phyloP scores from a whole-genome alignment of 345 rosid genomes.

The Cardiospermum halicacabum region DNA sequence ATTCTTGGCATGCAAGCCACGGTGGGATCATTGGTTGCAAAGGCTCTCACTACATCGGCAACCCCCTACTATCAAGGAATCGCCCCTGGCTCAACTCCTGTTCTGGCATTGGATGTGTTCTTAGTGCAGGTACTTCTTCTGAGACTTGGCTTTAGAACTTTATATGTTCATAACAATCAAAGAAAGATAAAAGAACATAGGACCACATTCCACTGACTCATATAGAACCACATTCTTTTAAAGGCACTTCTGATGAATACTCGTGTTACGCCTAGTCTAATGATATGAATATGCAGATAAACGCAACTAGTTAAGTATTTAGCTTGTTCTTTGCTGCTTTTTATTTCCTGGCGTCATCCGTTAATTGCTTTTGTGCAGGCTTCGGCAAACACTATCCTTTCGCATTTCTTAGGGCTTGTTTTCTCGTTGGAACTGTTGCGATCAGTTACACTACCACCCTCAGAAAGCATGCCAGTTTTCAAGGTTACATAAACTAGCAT shows the following conservation, averaged over 20 bases:
- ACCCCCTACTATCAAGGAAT: constrained; percentile 85
- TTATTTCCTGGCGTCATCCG: background rate
- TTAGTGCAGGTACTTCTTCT: constrained; percentile 72
- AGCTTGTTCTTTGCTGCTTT: background rate
- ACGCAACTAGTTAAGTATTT: too few species aligned
- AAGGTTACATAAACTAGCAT: constrained; percentile 39
- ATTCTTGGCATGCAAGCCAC: constrained; percentile 97
- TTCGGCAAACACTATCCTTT: constrained; percentile 86
- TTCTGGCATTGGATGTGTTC: constrained; percentile 92
- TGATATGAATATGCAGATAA: too few species aligned
- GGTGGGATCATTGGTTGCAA: constrained; percentile 81
- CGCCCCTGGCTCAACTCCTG: constrained; percentile 75
- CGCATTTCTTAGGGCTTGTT: constrained; percentile 89
- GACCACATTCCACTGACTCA: background rate
- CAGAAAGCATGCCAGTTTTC: constrained; percentile 47
- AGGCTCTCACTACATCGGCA: constrained; percentile 86
- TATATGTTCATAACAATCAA: background rate
- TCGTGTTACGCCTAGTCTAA: background rate
- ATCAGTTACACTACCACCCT: constrained; percentile 71
- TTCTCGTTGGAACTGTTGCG: constrained; percentile 90
- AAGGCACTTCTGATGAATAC: background rate
- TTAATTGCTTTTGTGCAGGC: constrained; percentile 58
- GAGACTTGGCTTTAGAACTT: background rate
- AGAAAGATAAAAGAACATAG: background rate
- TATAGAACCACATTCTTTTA: background rate